Conservation (phyloP, 139 green algal genomes). For the Pseudopediastrum boryanum region DNA sequence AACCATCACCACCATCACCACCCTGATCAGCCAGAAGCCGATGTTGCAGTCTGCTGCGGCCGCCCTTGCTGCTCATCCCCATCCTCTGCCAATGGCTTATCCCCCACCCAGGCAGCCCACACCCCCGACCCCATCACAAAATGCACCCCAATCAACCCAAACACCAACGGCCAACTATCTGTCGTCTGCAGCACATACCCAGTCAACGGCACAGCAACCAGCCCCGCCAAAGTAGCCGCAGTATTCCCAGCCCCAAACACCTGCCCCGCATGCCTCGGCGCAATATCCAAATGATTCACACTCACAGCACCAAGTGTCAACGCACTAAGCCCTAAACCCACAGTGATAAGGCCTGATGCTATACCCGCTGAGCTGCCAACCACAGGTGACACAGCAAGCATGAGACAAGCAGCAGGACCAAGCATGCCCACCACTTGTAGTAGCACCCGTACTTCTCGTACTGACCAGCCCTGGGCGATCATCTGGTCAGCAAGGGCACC, state of each 20-base stretch:
- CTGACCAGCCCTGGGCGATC: constrained; percentile 44
- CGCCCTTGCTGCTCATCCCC: neutral
- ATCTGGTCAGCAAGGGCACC: constrained; percentile 55
- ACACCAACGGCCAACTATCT: constrained; percentile 73
- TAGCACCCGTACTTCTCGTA: constrained; percentile 46
- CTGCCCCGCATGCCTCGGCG: constrained; percentile 70
- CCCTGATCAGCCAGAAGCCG: no score
- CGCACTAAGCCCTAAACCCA: constrained; percentile 74
- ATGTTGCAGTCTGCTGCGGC: no score
- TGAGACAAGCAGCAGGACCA: constrained; percentile 71
- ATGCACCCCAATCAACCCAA: constrained; percentile 71
- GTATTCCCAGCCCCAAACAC: constrained; percentile 86
- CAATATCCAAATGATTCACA: constrained; percentile 79
- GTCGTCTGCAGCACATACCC: constrained; percentile 58
- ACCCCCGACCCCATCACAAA: constrained; percentile 65
- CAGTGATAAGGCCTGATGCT: constrained; percentile 68
- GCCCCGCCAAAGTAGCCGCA: constrained; percentile 70
- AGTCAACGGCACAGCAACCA: constrained; percentile 71
- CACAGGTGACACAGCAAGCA: constrained; percentile 62
- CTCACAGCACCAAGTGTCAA: constrained; percentile 76
- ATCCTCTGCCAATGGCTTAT: constrained; percentile 58
- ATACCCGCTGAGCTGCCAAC: constrained; percentile 45
- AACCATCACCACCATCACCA: no score
- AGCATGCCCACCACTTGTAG: constrained; percentile 76
- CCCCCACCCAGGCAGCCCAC: constrained; percentile 69